These are phyloP conservation scores for Setaria italica DNA, from an alignment of 202 grass and related monocot genomes.

Conservation along the genomic window DNA sequence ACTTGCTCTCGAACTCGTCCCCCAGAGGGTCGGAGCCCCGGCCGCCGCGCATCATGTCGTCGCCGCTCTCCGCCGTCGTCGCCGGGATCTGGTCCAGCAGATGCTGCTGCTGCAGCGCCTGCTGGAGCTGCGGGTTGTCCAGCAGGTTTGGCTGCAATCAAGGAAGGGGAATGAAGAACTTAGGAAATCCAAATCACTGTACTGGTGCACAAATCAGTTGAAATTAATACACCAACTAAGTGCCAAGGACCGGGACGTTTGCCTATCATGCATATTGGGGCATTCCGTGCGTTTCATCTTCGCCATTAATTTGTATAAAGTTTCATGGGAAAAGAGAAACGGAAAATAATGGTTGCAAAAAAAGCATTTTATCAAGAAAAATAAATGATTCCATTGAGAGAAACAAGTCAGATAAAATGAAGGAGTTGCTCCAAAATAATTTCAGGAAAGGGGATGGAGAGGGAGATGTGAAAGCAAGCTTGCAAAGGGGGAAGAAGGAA, in stretches of 20 bases:
- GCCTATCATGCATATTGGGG: neutral
- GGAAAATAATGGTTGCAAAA: neutral
- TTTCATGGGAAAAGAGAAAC: neutral
- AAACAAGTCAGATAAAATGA: neutral
- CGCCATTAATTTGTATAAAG: conserved; percentile 29
- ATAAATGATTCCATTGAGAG: neutral
- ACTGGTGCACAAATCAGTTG: neutral
- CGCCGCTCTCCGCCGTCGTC: conserved; percentile 76
- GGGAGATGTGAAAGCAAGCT: conserved; percentile 55
- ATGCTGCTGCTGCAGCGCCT: conserved; percentile 71
- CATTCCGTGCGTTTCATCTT: conserved; percentile 23
- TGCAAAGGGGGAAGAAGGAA: conserved; percentile 16
- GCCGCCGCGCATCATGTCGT: conserved; percentile 66
- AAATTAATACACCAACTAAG: conserved; percentile 2
- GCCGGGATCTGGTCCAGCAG: conserved; percentile 72
- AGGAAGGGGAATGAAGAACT: neutral
- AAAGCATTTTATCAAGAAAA: neutral
- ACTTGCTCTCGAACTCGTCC: conserved; percentile 97
- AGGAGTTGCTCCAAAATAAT: conserved; percentile 3
- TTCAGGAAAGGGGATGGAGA: neutral
- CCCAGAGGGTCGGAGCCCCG: conserved; percentile 42
- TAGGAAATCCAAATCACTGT: neutral
- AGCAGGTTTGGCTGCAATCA: conserved; percentile 73
- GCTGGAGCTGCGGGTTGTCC: conserved; percentile 76
- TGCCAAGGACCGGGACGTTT: conserved; percentile 9